These are phyloP conservation scores for Aphanomyces cochlioides DNA, from an alignment of 352 stramenopile genomes.

Conservation along the genomic window DNA sequence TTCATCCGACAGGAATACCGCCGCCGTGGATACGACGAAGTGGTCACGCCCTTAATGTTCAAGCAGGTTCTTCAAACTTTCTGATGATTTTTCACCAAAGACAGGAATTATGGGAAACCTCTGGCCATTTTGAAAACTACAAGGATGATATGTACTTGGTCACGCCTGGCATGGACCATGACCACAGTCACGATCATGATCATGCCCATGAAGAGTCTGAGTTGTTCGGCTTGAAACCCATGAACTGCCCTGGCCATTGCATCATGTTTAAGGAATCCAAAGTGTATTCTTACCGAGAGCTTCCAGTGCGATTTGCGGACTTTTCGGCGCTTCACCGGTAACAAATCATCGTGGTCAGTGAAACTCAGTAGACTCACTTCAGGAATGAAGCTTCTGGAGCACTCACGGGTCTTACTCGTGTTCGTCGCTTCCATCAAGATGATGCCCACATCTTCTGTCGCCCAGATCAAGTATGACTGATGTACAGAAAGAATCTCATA, in stretches of 20 bases:
- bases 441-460: conserved; percentile 98
- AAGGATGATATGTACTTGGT: conserved; percentile 95
- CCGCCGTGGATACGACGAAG: conserved; percentile 91
- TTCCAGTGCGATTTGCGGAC: conserved; percentile 93
- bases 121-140: conserved; percentile 97
- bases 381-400: conserved; percentile 94
- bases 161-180: conserved; percentile 53
- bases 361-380: not conserved
- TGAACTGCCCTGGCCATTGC: conserved; percentile 98
- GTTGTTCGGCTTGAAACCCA: conserved; percentile 96
- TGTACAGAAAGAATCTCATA: not conserved
- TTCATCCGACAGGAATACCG: conserved; percentile 86
- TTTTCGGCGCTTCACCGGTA: conserved; percentile 91
- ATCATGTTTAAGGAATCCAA: conserved; percentile 94
- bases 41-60: conserved; percentile 97
- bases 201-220: conserved; percentile 77
- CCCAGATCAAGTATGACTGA: conserved; percentile 51
- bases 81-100: not conserved
- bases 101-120: conserved; percentile 94
- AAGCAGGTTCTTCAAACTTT: conserved; percentile 66
- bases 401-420: conserved; percentile 94
- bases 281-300: conserved; percentile 93
- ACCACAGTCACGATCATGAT: conserved; percentile 34
- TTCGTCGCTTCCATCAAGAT: conserved; percentile 98
- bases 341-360: too few species aligned